Evolutionary conservation across 495 filamentous ascomycete species (phyloP).

Genomic region (Aspergillus nanangensis): DNA sequence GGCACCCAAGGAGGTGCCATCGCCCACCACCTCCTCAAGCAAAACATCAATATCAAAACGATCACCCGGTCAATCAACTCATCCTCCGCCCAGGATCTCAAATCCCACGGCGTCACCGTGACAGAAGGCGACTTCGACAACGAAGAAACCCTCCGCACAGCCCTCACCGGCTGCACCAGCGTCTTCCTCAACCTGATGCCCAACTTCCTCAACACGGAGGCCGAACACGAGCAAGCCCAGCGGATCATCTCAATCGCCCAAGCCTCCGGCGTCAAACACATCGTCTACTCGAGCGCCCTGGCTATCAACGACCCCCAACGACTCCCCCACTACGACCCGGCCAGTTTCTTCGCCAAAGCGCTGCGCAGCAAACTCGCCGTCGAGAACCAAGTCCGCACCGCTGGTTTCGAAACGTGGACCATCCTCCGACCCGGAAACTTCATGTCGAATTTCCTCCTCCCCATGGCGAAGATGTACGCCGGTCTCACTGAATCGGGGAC

Average conservation of each 20-base stretch:
- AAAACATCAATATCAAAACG: conserved; percentile 33
- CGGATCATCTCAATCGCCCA: conserved; percentile 38
- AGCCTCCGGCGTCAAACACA: conserved; percentile 29
- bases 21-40: conserved; percentile 29
- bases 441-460: conserved; percentile 45
- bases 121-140: conserved; percentile 39
- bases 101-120: conserved; percentile 36
- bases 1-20: conserved; percentile 46
- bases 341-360: conserved; percentile 16
- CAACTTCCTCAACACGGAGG: conserved; percentile 9
- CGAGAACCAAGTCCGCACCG: conserved; percentile 24
- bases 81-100: too few relatives aligned
- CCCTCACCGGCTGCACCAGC: conserved; percentile 34
- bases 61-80: too few relatives aligned
- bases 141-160: conserved; percentile 25
- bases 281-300: conserved; percentile 38
- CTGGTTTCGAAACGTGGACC: conserved; percentile 36
- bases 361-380: conserved; percentile 32
- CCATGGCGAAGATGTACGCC: conserved; percentile 31
- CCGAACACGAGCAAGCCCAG: conserved; percentile 33
- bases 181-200: conserved; percentile 47
- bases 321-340: conserved; percentile 19
- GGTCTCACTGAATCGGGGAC: conserved; percentile 29
- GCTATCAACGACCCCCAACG: conserved; percentile 18
- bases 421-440: conserved; percentile 43